Base-by-base conservation (phyloP, 331 rosid species). In the Quercus tomentella region DNA sequence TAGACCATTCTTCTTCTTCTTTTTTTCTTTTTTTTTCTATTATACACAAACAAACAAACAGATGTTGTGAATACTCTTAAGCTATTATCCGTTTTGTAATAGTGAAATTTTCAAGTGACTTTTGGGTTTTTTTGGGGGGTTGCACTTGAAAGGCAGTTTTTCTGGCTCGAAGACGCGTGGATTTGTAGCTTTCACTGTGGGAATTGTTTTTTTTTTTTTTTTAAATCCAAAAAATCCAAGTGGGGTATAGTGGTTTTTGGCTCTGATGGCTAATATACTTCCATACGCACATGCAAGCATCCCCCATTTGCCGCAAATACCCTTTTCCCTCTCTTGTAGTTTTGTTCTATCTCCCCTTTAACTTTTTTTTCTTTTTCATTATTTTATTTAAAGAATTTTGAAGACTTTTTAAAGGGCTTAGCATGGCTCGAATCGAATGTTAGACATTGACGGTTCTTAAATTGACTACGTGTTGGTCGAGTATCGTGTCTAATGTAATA, bases 261-360 rank as follows among this genome's bases (percentile, higher is more conserved):
- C 70, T 67, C 80, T 79, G 70, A 82, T 85, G 76, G 79, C 77
- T 79, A 79, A 56, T 74, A 63, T 78, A 81, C 80, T 72, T 81
- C 84, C 81, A 79, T 56, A 54, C 71, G 83, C 96, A 87, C 96
- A 90, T 91, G 97, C 97, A 77, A 75, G 76, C 91, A 77, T 82
- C 80, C 57, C 76, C 86, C 75, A 17, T 84, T 89, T 87, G 84
- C 93, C 86, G 87, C 94, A 84, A 83, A 31, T 81, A 28, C 86
- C 91, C 87, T 82, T 86, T 80, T 74, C 31, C 41, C 2, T 51
- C 3, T 22, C 1, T 22, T 22, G 54, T 41, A 8, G 45, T 80
- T 7, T 17, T 37, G 60, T 55, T 18, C 12, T 14, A 11, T 49
- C 17, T 9, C 17, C 0, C 18, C 17, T 4, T 12, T 26, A 60